Conservation (phyloP, 345 rosid species). For the Excoecaria cochinchinensis region DNA sequence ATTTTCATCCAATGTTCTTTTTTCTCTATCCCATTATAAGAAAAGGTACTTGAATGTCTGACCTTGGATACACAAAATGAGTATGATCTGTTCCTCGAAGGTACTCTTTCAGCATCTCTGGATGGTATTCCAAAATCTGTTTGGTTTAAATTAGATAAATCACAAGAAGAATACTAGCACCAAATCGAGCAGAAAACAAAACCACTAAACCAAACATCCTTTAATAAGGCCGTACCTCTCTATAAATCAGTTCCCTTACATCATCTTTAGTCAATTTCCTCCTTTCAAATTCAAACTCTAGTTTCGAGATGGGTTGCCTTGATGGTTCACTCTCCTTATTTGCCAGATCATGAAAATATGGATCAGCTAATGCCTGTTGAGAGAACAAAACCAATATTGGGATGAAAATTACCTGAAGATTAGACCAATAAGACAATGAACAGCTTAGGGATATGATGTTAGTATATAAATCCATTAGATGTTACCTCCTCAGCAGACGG, state of each 20-base stretch:
- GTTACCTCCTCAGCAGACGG: conserved; percentile 91
- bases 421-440: neutral
- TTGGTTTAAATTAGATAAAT: conserved; percentile 18
- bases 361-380: conserved; percentile 83
- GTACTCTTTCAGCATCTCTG: conserved; percentile 39
- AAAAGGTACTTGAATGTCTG: conserved; percentile 13
- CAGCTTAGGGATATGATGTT: neutral
- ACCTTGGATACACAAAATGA: conserved; percentile 95
- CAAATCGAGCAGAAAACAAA: conserved; percentile 13
- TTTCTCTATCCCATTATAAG: neutral
- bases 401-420: conserved; percentile 3
- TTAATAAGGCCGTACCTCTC: conserved; percentile 60
- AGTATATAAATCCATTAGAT: conserved; percentile 6
- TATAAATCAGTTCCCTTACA: conserved; percentile 82
- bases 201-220: conserved; percentile 11
- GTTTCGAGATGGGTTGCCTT: conserved; percentile 74
- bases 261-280: conserved; percentile 80
- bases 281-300: conserved; percentile 87
- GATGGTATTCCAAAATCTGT: conserved; percentile 82
- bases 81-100: conserved; percentile 62
- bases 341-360: conserved; percentile 79
- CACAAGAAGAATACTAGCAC: conserved; percentile 11
- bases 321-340: conserved; percentile 71
- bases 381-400: conserved; percentile 13
- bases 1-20: no score